These are phyloP conservation scores for Letharia lupina DNA, from an alignment of 495 filamentous ascomycete species.

Conservation along the genomic window DNA sequence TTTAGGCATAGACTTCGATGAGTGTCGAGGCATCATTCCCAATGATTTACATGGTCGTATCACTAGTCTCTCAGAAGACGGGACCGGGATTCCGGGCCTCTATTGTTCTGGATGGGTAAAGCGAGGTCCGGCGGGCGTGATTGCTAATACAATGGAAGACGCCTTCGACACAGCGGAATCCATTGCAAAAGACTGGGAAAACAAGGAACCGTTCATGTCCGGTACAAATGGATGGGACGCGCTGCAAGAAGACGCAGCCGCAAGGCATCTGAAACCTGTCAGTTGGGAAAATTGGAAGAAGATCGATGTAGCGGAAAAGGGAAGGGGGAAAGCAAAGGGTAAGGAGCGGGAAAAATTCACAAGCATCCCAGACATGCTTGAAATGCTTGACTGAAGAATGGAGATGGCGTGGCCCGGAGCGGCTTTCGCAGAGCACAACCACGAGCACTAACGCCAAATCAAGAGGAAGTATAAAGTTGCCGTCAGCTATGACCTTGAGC, in stretches of 20 bases:
- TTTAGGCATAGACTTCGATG: slow-evolving; percentile 74
- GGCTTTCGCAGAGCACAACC: background rate
- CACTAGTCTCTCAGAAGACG: slow-evolving; percentile 32
- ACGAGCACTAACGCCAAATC: background rate
- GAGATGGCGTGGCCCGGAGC: background rate
- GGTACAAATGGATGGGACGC: slow-evolving; percentile 65
- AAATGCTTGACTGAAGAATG: slow-evolving; percentile 41
- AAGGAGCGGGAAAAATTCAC: slow-evolving; percentile 84
- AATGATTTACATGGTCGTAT: slow-evolving; percentile 80
- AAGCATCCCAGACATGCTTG: slow-evolving; percentile 69
- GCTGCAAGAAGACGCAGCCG: slow-evolving; percentile 47
- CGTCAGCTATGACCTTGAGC: background rate
- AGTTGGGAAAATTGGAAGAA: slow-evolving; percentile 78
- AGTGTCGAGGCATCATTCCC: slow-evolving; percentile 61
- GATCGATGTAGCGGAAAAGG: slow-evolving; percentile 72
- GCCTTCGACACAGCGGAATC: slow-evolving; percentile 83
- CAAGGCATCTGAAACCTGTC: slow-evolving; percentile 48
- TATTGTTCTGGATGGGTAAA: slow-evolving; percentile 98
- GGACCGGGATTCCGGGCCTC: slow-evolving; percentile 56
- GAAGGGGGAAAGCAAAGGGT: slow-evolving; percentile 53
- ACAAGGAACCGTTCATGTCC: slow-evolving; percentile 39
- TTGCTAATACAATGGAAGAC: slow-evolving; percentile 93
- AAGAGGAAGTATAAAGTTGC: background rate
- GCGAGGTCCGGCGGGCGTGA: slow-evolving; percentile 87
- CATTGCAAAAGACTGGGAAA: slow-evolving; percentile 62